Conservation (phyloP, 176 grass and related monocot species). For the Aechmea fasciata region DNA sequence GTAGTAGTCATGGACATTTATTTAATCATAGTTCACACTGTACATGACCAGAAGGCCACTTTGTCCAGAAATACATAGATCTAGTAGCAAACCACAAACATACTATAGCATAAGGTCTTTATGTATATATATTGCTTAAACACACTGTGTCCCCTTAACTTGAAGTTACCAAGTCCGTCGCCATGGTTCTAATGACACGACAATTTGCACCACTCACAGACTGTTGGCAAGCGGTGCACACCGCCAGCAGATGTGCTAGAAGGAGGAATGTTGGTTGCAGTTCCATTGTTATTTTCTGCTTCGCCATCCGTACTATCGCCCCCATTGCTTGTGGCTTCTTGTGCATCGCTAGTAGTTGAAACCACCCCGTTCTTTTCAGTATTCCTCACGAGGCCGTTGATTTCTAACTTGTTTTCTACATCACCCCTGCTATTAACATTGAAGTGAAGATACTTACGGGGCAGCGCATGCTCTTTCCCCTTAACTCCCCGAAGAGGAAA, state of each 20-base stretch:
- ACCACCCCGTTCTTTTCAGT: background rate
- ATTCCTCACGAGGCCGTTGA: background rate
- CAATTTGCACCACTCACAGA: too few relatives aligned
- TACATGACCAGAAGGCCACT: background rate
- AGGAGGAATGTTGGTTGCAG: background rate
- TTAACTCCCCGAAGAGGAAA: background rate
- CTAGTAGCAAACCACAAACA: background rate
- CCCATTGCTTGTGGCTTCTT: background rate
- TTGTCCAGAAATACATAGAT: background rate
- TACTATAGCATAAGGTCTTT: background rate
- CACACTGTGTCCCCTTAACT: background rate
- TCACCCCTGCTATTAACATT: background rate
- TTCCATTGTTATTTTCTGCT: background rate
- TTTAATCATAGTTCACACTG: background rate
- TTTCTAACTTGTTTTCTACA: background rate
- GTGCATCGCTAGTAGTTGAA: background rate
- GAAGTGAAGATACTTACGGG: background rate
- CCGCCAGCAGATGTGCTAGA: constrained; percentile 12
- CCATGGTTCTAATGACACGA: constrained; percentile 2
- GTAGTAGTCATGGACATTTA: background rate
- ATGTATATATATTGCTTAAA: background rate
- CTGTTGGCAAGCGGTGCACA: constrained; percentile 14
- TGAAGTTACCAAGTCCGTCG: background rate
- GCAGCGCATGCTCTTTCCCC: background rate
- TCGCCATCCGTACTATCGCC: background rate